Percentiles rank a stretch among this genome's conserved stretches.
phyloP scores from a whole-genome alignment of 1,284 basidiomycete species.

The Ceratobasidium sp. region DNA sequence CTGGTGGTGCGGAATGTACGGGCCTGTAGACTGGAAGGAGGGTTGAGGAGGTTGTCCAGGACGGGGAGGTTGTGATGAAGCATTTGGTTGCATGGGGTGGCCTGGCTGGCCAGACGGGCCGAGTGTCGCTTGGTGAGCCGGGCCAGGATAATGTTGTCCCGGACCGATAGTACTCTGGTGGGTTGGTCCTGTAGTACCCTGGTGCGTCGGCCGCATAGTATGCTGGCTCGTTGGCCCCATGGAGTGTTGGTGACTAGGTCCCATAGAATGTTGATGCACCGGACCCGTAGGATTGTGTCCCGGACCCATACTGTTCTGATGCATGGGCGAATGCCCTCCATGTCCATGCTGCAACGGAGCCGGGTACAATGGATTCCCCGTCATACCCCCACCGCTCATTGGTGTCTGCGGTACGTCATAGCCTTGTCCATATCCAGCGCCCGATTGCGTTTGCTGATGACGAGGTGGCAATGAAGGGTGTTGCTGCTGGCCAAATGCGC shows the following conservation, averaged over 20 bases:
- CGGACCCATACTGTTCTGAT: slow-evolving; percentile 4
- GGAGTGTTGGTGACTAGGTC: neutral
- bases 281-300: neutral
- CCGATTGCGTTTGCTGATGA: neutral
- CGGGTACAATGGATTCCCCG: slow-evolving; percentile 31
- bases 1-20: slow-evolving; percentile 24
- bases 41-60: slow-evolving; percentile 30
- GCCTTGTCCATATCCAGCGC: neutral
- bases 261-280: neutral
- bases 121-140: neutral
- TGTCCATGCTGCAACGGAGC: slow-evolving; percentile 25
- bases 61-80: neutral
- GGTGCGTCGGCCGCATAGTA: neutral
- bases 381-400: slow-evolving; percentile 7
- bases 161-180: slow-evolving; percentile 1
- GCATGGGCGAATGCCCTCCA: neutral
- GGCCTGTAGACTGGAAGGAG: slow-evolving; percentile 5
- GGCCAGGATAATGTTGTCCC: neutral
- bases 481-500: neutral
- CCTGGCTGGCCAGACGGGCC: slow-evolving; percentile 12
- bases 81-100: neutral
- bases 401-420: slow-evolving; percentile 12
- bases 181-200: neutral
- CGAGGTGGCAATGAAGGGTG: neutral
- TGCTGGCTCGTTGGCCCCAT: neutral